Percentiles rank a stretch among this genome's conserved stretches.
phyloP scores from a whole-genome alignment of 2,329 filamentous ascomycete genomes.

The Fulvia fulva region DNA sequence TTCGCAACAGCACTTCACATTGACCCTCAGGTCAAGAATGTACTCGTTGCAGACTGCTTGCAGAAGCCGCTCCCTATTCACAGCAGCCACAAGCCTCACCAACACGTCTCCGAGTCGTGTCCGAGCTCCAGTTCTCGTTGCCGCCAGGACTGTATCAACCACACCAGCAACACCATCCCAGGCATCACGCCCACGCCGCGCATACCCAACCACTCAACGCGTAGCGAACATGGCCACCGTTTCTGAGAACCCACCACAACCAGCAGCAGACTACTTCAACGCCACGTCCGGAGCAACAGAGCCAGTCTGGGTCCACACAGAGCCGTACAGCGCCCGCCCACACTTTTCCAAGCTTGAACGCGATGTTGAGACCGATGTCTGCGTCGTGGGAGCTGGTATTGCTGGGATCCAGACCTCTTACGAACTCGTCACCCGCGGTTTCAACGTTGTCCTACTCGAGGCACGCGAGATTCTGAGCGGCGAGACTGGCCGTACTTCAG shows the following conservation, averaged over 20 bases:
- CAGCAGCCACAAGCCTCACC: not conserved
- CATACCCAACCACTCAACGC: not conserved
- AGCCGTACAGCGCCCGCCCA: slow-evolving; percentile 45
- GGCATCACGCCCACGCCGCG: not conserved
- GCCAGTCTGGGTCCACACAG: slow-evolving; percentile 51
- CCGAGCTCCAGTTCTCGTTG: not conserved
- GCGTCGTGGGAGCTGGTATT: slow-evolving; percentile 53
- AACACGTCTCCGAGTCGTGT: not conserved
- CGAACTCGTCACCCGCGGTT: slow-evolving; percentile 50
- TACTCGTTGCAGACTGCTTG: not conserved
- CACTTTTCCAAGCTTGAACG: slow-evolving; percentile 41
- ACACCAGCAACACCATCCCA: not conserved
- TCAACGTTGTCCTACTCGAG: slow-evolving; percentile 51
- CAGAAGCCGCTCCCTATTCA: not conserved
- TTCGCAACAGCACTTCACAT: not conserved
- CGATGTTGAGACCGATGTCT: slow-evolving; percentile 48
- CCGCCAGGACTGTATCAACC: not conserved
- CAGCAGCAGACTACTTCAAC: slow-evolving; percentile 33
- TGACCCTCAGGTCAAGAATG: not conserved
- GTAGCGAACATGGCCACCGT: slow-evolving; percentile 15
- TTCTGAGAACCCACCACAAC: slow-evolving; percentile 13
- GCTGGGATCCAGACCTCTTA: slow-evolving; percentile 51
- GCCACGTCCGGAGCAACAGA: slow-evolving; percentile 50
- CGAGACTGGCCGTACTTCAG: slow-evolving; percentile 52
- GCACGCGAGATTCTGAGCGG: slow-evolving; percentile 53